phyloP scores from a whole-genome alignment of 163 green algal species.

The Scenedesmus sp. region DNA sequence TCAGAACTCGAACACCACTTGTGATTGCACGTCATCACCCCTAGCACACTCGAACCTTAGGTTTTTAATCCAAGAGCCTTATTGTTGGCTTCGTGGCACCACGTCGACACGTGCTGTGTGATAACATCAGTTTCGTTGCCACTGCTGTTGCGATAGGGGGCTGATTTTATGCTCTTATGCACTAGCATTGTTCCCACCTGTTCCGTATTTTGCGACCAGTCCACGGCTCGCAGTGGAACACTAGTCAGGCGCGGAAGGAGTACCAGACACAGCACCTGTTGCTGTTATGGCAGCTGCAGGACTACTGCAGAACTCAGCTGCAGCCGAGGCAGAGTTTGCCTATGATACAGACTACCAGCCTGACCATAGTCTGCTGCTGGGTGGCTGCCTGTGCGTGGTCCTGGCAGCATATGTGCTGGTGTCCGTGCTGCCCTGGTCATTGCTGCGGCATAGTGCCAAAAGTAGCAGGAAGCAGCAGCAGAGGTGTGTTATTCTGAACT shows the following conservation, averaged over 20 bases:
- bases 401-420: conserved; percentile 1
- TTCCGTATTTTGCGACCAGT: neutral
- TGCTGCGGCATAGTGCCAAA: neutral
- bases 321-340: neutral
- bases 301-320: neutral
- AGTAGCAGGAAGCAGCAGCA: neutral
- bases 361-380: neutral
- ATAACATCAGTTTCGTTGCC: neutral
- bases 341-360: neutral
- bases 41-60: no score
- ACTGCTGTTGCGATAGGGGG: neutral
- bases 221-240: neutral
- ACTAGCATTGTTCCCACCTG: neutral
- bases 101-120: neutral
- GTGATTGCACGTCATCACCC: neutral
- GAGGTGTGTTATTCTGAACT: neutral
- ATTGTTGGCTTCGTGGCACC: neutral
- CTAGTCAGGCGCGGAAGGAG: neutral
- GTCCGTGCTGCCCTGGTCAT: neutral
- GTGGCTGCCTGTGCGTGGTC: neutral
- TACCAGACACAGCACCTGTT: neutral
- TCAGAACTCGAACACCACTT: neutral
- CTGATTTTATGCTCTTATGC: neutral
- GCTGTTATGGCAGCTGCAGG: neutral
- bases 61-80: no score